A percentile compares a stretch with the other conserved stretches of the same genome.
These are phyloP conservation scores for Selenicereus undatus DNA, from an alignment of 148 eudicot species.

Conservation along the genomic window DNA sequence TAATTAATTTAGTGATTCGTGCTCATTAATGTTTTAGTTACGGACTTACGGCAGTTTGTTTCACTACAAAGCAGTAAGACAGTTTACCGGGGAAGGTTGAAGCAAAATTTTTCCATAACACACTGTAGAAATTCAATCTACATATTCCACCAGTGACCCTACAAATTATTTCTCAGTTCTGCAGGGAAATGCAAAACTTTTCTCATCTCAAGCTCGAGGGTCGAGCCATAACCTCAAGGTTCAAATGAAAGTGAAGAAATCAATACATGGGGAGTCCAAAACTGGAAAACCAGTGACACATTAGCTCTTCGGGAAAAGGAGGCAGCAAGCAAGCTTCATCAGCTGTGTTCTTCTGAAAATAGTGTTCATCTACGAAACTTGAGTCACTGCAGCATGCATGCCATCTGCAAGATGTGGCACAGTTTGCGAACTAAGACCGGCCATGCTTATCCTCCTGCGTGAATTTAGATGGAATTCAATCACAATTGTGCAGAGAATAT, in stretches of 20 bases:
- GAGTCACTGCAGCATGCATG: slow-evolving; percentile 86
- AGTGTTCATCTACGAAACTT: slow-evolving; percentile 28
- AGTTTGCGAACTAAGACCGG: slow-evolving; percentile 82
- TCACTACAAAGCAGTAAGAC: too few species aligned
- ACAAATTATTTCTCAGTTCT: too few species aligned
- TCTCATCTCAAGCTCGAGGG: too few species aligned
- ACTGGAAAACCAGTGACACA: background rate
- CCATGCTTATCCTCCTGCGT: slow-evolving; percentile 98
- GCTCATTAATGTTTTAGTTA: too few species aligned
- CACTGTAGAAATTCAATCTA: background rate
- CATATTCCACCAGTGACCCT: background rate
- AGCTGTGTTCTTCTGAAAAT: background rate
- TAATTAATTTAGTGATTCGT: too few species aligned
- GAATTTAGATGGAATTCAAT: background rate
- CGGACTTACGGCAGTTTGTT: too few species aligned
- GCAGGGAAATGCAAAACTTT: background rate
- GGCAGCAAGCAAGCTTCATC: background rate
- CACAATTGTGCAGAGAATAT: too few species aligned
- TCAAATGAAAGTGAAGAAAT: background rate
- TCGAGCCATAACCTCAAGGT: background rate
- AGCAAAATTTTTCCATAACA: too few species aligned
- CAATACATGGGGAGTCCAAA: slow-evolving; percentile 6
- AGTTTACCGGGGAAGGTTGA: too few species aligned
- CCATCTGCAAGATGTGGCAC: slow-evolving; percentile 95
- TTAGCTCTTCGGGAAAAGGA: background rate